Evolutionary conservation across 2,329 filamentous ascomycete genomes (phyloP).

Genomic region (Fusarium caatingaense): DNA sequence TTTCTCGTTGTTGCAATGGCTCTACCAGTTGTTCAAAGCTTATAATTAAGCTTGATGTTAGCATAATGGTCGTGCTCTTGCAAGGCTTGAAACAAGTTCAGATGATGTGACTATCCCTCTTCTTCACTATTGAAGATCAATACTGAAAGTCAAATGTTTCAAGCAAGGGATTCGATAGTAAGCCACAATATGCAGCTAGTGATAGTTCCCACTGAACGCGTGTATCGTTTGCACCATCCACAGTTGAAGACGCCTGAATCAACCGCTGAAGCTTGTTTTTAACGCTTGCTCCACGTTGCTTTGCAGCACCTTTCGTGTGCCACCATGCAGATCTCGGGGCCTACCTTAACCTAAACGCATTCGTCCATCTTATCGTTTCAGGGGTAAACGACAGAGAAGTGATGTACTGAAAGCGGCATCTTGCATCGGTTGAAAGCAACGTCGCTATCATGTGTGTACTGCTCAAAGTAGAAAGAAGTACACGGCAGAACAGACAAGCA

Average conservation of each 20-base stretch:
- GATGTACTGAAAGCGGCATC: slow-evolving; percentile 7
- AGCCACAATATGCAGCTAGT: slow-evolving; percentile 12
- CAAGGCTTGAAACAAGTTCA: not conserved
- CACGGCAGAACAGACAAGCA: slow-evolving; percentile 22
- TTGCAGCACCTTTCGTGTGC: slow-evolving; percentile 16
- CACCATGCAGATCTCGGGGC: slow-evolving; percentile 25
- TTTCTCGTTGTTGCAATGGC: not conserved
- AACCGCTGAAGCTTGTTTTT: slow-evolving; percentile 34
- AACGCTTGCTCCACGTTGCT: slow-evolving; percentile 37
- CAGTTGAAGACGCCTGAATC: slow-evolving; percentile 5
- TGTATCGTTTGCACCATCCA: slow-evolving; percentile 17
- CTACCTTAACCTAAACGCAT: slow-evolving; percentile 16
- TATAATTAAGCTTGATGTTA: not conserved
- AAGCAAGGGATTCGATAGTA: slow-evolving; percentile 4
- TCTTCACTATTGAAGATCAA: not conserved
- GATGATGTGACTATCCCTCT: not conserved
- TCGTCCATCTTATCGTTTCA: slow-evolving; percentile 21
- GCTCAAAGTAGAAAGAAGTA: slow-evolving; percentile 15
- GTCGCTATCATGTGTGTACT: not conserved
- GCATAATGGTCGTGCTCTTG: not conserved
- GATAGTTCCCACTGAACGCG: slow-evolving; percentile 26
- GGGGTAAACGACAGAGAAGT: slow-evolving; percentile 13
- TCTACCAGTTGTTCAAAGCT: not conserved
- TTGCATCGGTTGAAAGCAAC: slow-evolving; percentile 2
- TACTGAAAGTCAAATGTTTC: not conserved